Evolutionary conservation across 176 grass and related monocot species (phyloP), one percentile per base, ranked within the genome.

Genomic region (Rhynchospora breviuscula): DNA sequence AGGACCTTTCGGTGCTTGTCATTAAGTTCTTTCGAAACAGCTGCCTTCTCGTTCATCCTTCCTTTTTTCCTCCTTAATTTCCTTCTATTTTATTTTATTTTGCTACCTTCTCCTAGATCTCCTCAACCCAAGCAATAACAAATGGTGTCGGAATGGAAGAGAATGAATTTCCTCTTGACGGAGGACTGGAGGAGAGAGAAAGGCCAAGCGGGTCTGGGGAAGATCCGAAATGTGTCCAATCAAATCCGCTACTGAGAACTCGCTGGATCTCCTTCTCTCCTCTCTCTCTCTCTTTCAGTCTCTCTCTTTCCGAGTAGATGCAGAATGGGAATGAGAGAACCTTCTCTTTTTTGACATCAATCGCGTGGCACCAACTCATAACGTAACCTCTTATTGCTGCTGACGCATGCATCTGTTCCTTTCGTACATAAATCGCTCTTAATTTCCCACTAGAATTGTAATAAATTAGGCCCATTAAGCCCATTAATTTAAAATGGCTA

Each of bases 11-110:
- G 89, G 86, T 97, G 94, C 84, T 71, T 93, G 87, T 91, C 91
- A 92, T 97, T 97, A 81, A 97, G 94, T 83, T 97, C 94, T 88
- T 97, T 97, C 56, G 94, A 90, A 67, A 97, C 94, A 80, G 91
- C 90, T 31, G 94, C 94, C 89, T 97, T 97, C 88, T 91, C 94
- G 86, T 97, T 97, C 94, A 97, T 93, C 21, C 68, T 51, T 1
- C 59, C n/a, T n/a, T n/a, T 35, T 23, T 53, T 40, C 58, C 49
- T 21, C 2, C 14, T 15, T 64, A 8, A 64, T 64, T 25, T 8
- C 10, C 49, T 11, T 40, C 1, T 40, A 40, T 40, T 40, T 40
- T 40, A 29, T 70, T 9, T n/a, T 70, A 7, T 31, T 46, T 66
- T 35, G 26, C 44, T 47, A 48, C 69, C 25, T 57, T 56, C 73